Base-by-base conservation (phyloP, 306 rosid genomes). In the Rosa lucieae region DNA sequence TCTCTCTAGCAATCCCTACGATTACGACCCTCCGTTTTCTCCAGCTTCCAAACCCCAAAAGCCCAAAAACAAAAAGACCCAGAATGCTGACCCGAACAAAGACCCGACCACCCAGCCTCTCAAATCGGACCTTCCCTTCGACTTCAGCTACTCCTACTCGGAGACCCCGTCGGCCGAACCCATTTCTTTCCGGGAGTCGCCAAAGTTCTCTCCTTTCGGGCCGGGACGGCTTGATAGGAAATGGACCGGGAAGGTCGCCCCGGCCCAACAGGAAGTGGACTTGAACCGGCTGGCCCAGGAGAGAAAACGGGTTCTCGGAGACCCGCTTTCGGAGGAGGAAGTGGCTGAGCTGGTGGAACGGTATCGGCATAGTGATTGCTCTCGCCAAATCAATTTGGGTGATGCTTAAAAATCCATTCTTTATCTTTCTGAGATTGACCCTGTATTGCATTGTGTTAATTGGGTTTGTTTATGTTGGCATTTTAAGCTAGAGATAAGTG, bases 381-480 rank as follows among this genome's bases (percentile, higher is more conserved):
- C 88, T 14, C 84, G 96, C 69, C 98, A 95, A 84, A 92, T 95
- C 68, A 94, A 92, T 85, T 81, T 95, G 55, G 93, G 97, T 94
- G 76, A 77, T 42, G 43, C 2, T 2, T n/a, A 21, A 78, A 44
- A 21, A 46, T 10, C 32, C 17, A 3, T 0, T 67, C 14, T 42
- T 67, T 67, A 18, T 10, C 6, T 40, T 42, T 67, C 26, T 46
- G 29, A 42, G 10, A 74, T 75, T 43, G 6, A 61, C n/a, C 32
- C 39, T 3, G 49, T 7, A 10, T 37, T n/a, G 39, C 40, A 56
- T 74, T 12, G 51, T 56, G 23, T 74, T n/a, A 23, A 8, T 42
- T 40, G 40, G 6, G 21, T 35, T 47, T 74, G 66, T 37, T 53
- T 53, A 32, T 72, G 65, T 62, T 1, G 17, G 17, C 13, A 6